Evolutionary conservation across 768 basidiomycete genomes (phyloP).

Genomic region (Calocybe gangraenosa): DNA sequence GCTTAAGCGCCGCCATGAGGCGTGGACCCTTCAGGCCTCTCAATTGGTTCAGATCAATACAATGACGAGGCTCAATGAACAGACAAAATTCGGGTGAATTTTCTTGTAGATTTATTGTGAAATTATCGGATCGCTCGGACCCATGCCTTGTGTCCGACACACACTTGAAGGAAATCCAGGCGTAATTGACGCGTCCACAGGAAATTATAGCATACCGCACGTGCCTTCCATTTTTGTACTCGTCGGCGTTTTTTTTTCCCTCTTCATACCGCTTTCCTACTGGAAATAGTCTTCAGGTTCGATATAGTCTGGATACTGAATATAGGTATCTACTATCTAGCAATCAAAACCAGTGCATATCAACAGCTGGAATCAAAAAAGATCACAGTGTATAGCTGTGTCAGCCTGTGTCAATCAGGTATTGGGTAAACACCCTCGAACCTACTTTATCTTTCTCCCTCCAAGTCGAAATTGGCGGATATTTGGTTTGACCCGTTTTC

Average conservation of each 20-base stretch:
- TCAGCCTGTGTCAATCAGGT: slow-evolving; percentile 9
- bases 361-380: background rate
- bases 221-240: too few relatives aligned
- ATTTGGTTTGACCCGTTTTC: background rate
- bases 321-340: too few relatives aligned
- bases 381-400: slow-evolving; percentile 8
- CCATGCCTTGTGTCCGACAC: too few relatives aligned
- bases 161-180: too few relatives aligned
- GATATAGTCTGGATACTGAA: too few relatives aligned
- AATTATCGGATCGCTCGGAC: too few relatives aligned
- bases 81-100: background rate
- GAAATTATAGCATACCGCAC: too few relatives aligned
- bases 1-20: slow-evolving; percentile 11
- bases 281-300: too few relatives aligned
- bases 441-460: background rate
- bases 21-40: too few relatives aligned
- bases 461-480: background rate
- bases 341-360: background rate
- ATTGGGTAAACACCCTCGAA: background rate
- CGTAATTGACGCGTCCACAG: too few relatives aligned
- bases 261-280: too few relatives aligned
- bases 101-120: background rate
- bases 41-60: slow-evolving; percentile 5
- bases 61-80: background rate
- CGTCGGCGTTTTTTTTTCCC: too few relatives aligned